phyloP scores from a whole-genome alignment of 768 basidiomycete species.

The Leccinum variicolor region DNA sequence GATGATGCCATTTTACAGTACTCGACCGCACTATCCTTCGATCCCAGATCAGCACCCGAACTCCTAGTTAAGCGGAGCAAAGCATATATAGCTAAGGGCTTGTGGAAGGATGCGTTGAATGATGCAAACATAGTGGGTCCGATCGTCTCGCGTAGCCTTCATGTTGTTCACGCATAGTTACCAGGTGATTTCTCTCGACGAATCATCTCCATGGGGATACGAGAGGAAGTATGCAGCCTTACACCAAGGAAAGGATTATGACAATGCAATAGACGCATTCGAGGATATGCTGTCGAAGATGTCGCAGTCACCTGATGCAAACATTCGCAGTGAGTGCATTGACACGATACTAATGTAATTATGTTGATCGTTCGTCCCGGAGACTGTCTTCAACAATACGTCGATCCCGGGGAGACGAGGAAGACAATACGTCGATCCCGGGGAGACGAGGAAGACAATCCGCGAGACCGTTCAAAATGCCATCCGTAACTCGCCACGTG shows the following conservation, averaged over 20 bases:
- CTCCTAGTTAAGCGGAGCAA: background rate
- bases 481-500: background rate
- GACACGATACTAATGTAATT: background rate
- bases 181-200: slow-evolving; percentile 2
- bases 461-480: background rate
- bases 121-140: background rate
- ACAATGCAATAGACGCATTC: background rate
- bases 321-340: background rate
- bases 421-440: background rate
- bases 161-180: background rate
- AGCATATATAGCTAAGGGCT: background rate
- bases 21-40: background rate
- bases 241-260: background rate
- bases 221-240: slow-evolving; percentile 1
- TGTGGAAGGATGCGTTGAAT: background rate
- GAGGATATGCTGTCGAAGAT: slow-evolving; percentile 2
- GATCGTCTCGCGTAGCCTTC: background rate
- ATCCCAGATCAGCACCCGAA: background rate
- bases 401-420: background rate
- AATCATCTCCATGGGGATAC: slow-evolving; percentile 1
- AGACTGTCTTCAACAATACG: background rate
- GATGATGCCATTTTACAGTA: background rate
- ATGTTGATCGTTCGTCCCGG: background rate
- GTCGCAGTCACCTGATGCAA: background rate
- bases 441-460: background rate